A percentile compares a stretch with the other conserved stretches of the same genome.
Conservation (phyloP, 805 yeast species). For the Candida ortonii region DNA sequence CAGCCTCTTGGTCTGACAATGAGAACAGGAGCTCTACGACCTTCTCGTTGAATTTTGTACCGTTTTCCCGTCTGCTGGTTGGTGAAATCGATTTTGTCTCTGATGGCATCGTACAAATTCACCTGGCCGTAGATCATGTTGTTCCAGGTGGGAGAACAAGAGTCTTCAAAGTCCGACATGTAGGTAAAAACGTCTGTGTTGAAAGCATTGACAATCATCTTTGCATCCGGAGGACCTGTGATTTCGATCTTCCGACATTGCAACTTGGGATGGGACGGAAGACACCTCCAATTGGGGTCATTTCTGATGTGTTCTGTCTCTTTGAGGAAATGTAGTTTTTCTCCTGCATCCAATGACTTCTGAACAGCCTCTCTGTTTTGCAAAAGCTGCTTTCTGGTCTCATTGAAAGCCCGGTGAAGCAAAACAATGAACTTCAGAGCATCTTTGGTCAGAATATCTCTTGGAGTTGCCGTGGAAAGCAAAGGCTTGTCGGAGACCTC, state of each 20-base stretch:
- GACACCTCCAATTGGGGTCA: constrained; percentile 75
- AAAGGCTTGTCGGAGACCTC: constrained; percentile 38
- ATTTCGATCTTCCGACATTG: constrained; percentile 76
- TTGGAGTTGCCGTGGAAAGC: constrained; percentile 41
- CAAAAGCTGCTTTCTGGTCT: constrained; percentile 54
- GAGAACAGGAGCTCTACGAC: constrained; percentile 66
- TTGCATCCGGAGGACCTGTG: constrained; percentile 83
- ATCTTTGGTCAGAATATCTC: constrained; percentile 52
- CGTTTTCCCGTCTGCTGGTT: constrained; percentile 36
- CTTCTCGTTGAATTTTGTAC: constrained; percentile 41
- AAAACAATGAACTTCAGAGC: constrained; percentile 70
- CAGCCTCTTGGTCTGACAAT: constrained; percentile 88
- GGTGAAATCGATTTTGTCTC: constrained; percentile 59
- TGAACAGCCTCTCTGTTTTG: constrained; percentile 63
- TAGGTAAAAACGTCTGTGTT: constrained; percentile 77
- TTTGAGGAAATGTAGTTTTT: constrained; percentile 58
- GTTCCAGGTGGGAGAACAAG: constrained; percentile 80
- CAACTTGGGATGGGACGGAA: constrained; percentile 67
- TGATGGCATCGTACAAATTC: constrained; percentile 70
- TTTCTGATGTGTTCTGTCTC: constrained; percentile 70
- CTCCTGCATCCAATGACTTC: constrained; percentile 58
- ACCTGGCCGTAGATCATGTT: constrained; percentile 80
- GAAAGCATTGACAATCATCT: constrained; percentile 79
- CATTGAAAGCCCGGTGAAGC: constrained; percentile 70
- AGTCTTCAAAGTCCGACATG: constrained; percentile 86